Percentiles rank a stretch among this genome's conserved stretches.
Evolutionary conservation across 2,329 filamentous ascomycete genomes (phyloP).

Genomic region (Lecanicillium sp.): DNA sequence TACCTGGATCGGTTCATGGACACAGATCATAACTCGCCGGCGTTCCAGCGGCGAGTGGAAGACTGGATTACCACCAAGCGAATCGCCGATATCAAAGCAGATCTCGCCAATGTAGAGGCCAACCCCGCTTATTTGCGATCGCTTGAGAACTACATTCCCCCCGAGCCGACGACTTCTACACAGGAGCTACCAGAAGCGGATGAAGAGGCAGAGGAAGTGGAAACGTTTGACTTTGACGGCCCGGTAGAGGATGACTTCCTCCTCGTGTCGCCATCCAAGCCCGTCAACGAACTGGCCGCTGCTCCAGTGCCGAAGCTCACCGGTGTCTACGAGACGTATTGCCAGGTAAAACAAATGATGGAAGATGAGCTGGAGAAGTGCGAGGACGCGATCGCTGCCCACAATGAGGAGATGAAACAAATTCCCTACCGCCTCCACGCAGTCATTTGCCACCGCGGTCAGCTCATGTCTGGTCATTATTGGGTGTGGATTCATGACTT

Average conservation of each 20-base stretch:
- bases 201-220: conserved; percentile 16
- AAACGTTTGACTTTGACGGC: conserved; percentile 34
- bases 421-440: conserved; percentile 80
- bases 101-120: conserved; percentile 22
- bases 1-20: conserved; percentile 88
- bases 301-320: conserved; percentile 13
- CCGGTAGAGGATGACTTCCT: conserved; percentile 32
- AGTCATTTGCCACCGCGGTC: conserved; percentile 83
- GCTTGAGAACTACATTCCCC: conserved; percentile 20
- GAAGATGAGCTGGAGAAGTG: conserved; percentile 33
- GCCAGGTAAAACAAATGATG: conserved; percentile 37
- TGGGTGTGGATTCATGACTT: conserved; percentile 97
- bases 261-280: conserved; percentile 19
- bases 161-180: neutral
- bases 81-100: conserved; percentile 49
- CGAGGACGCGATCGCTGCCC: conserved; percentile 22
- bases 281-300: neutral
- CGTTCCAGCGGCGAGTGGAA: conserved; percentile 59
- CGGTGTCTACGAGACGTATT: conserved; percentile 20
- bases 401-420: conserved; percentile 47
- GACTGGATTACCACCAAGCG: conserved; percentile 70
- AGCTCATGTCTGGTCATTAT: conserved; percentile 76
- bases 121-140: conserved; percentile 23
- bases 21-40: conserved; percentile 49
- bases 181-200: conserved; percentile 5